A percentile compares a stretch with the other conserved stretches of the same genome.
These are phyloP conservation scores for Pachysandra terminalis DNA, from an alignment of 164 flowering plant species.

Conservation along the genomic window DNA sequence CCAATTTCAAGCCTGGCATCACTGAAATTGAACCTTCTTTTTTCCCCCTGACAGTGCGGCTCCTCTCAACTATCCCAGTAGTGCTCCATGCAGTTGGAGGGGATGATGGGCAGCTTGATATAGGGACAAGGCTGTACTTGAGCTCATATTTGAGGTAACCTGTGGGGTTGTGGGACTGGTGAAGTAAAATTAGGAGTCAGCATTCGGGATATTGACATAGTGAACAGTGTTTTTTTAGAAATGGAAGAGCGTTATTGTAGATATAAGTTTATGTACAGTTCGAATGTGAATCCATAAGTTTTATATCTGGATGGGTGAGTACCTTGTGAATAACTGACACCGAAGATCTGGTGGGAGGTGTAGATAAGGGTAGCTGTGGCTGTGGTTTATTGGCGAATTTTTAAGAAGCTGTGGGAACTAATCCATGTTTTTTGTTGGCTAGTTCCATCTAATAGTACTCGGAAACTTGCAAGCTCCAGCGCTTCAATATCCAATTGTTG, in stretches of 20 bases:
- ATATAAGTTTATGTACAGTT: constrained; percentile 32
- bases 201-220: no score
- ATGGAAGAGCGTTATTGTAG: constrained; percentile 28
- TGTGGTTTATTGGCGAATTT: constrained; percentile 29
- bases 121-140: constrained; percentile 67
- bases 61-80: constrained; percentile 70
- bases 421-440: constrained; percentile 43
- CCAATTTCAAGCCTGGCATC: constrained; percentile 6
- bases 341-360: constrained; percentile 20
- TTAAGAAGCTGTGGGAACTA: constrained; percentile 45
- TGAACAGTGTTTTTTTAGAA: no score
- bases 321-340: constrained; percentile 19
- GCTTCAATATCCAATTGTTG: background rate
- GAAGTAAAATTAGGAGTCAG: background rate
- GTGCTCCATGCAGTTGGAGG: constrained; percentile 86
- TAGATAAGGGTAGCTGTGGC: constrained; percentile 21
- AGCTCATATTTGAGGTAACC: constrained; percentile 55
- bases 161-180: background rate
- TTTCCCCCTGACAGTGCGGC: constrained; percentile 66
- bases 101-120: constrained; percentile 75
- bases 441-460: constrained; percentile 23
- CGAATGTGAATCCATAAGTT: no score
- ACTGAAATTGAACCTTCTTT: constrained; percentile 44
- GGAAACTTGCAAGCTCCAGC: constrained; percentile 1
- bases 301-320: constrained; percentile 5